Evolutionary conservation across 2,329 filamentous ascomycete genomes (phyloP).

Genomic region (Ophiostoma angusticollis): DNA sequence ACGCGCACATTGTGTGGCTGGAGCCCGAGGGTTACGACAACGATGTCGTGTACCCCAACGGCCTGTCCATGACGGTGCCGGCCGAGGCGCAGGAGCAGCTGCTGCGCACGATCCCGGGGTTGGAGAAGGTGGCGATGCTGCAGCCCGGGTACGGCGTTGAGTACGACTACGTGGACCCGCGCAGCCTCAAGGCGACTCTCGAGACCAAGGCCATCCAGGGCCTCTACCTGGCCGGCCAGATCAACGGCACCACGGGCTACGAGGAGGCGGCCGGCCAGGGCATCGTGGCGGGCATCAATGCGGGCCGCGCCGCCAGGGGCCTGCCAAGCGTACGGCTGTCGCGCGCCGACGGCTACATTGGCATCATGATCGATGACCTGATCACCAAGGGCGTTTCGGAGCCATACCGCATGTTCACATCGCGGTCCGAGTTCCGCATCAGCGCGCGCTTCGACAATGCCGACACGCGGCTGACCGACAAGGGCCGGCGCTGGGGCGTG

Average conservation of each 20-base stretch:
- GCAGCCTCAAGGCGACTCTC: constrained; percentile 72
- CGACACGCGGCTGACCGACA: constrained; percentile 69
- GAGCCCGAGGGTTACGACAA: constrained; percentile 91
- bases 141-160: constrained; percentile 95
- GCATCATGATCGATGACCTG: constrained; percentile 96
- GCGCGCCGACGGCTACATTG: constrained; percentile 86
- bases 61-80: constrained; percentile 92
- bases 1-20: constrained; percentile 83
- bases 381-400: constrained; percentile 94
- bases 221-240: constrained; percentile 86
- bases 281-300: constrained; percentile 84
- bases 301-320: constrained; percentile 62
- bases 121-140: constrained; percentile 83
- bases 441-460: constrained; percentile 88
- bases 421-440: constrained; percentile 89
- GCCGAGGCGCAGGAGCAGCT: constrained; percentile 73
- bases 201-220: constrained; percentile 88
- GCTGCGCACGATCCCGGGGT: constrained; percentile 73
- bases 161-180: constrained; percentile 95
- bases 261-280: constrained; percentile 95
- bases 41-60: constrained; percentile 88
- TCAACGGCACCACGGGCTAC: constrained; percentile 96
- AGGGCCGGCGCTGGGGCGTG: constrained; percentile 63
- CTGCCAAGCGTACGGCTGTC: constrained; percentile 55
- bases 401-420: constrained; percentile 97